Evolutionary conservation across 148 eudicot species (phyloP).

Genomic region (Fagopyrum esculentum): DNA sequence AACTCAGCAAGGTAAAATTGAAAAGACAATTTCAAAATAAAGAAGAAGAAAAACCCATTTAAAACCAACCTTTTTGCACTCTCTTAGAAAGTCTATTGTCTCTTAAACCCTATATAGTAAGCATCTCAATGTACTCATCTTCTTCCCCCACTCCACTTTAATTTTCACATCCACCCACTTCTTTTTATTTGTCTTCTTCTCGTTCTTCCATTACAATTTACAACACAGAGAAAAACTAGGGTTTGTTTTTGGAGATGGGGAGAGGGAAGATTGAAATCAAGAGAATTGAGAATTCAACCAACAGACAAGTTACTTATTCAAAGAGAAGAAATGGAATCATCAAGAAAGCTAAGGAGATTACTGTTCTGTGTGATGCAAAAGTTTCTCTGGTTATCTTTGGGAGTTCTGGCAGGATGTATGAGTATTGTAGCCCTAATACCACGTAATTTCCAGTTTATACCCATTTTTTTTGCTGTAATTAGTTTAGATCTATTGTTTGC

Average conservation of each 20-base stretch:
- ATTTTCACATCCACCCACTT: conserved; percentile 4
- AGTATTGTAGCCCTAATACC: conserved; percentile 54
- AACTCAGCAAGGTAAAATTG: neutral
- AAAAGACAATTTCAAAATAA: neutral
- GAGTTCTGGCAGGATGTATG: conserved; percentile 60
- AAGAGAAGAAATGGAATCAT: conserved; percentile 74
- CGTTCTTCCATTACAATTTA: neutral
- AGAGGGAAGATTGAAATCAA: conserved; percentile 90
- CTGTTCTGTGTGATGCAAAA: conserved; percentile 77
- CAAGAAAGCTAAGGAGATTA: conserved; percentile 74
- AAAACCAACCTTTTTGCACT: conserved; percentile 8
- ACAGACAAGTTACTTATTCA: conserved; percentile 83
- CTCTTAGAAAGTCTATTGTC: conserved; percentile 9
- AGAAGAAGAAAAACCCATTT: conserved; percentile 2
- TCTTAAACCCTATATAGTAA: neutral
- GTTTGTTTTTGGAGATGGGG: conserved; percentile 33
- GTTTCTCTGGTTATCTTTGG: conserved; percentile 68
- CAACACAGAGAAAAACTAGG: neutral
- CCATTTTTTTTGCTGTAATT: neutral
- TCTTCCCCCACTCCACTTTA: neutral
- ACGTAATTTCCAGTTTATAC: conserved; percentile 23
- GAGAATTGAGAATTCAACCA: conserved; percentile 76
- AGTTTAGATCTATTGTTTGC: neutral
- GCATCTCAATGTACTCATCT: neutral
- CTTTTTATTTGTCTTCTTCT: neutral